A percentile compares a stretch with the other conserved stretches of the same genome.
Conservation (phyloP, 2,329 filamentous ascomycete genomes). For the Pseudogymnoascus sp. region DNA sequence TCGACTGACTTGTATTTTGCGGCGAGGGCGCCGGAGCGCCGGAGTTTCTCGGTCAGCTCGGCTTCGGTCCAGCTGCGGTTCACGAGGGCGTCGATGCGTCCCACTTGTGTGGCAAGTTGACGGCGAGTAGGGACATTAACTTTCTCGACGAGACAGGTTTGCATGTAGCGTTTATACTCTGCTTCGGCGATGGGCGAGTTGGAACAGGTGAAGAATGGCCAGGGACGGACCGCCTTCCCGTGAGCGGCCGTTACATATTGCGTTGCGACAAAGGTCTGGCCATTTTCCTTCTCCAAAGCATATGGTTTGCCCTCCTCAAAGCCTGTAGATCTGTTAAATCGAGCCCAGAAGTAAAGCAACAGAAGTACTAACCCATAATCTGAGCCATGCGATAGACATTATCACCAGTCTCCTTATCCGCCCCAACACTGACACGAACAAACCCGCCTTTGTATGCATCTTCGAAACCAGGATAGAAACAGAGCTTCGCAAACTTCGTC, state of each 20-base stretch:
- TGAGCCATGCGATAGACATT: slow-evolving; percentile 80
- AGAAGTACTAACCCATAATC: slow-evolving; percentile 60
- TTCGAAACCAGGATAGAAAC: slow-evolving; percentile 88
- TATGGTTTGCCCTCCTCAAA: slow-evolving; percentile 77
- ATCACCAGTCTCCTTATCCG: slow-evolving; percentile 61
- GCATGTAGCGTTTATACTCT: slow-evolving; percentile 75
- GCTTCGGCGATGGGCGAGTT: slow-evolving; percentile 74
- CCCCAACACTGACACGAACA: slow-evolving; percentile 73
- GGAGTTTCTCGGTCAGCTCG: slow-evolving; percentile 72
- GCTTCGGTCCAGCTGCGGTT: slow-evolving; percentile 74
- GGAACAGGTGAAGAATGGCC: slow-evolving; percentile 85
- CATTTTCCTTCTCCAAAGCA: slow-evolving; percentile 64
- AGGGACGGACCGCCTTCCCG: slow-evolving; percentile 74
- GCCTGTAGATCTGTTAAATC: slow-evolving; percentile 38
- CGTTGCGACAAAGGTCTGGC: slow-evolving; percentile 72
- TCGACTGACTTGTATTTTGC: slow-evolving; percentile 58
- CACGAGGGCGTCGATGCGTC: slow-evolving; percentile 71
- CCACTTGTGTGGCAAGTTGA: slow-evolving; percentile 60
- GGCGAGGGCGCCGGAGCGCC: slow-evolving; percentile 59
- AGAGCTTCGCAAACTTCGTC: slow-evolving; percentile 79
- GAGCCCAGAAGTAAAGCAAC: neutral
- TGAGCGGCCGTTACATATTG: slow-evolving; percentile 76
- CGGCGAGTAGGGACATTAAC: slow-evolving; percentile 66
- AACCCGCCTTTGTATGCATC: slow-evolving; percentile 74
- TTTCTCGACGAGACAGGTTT: slow-evolving; percentile 62